Base-by-base conservation (phyloP, 306 rosid genomes). In the Malus sylvestris region DNA sequence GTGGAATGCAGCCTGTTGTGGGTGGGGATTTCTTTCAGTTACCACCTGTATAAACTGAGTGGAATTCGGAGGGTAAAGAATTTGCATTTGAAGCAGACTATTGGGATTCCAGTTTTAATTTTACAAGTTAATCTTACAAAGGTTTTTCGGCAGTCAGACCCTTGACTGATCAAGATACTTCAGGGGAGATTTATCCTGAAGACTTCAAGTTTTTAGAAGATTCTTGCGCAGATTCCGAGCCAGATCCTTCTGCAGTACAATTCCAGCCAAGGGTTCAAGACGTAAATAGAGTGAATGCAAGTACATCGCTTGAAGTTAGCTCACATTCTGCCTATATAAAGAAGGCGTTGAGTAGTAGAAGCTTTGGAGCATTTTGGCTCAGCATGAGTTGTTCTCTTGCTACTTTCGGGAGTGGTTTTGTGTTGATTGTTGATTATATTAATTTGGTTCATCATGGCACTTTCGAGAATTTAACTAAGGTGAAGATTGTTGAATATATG, bases 21-120 rank as follows among this genome's bases (percentile, higher is more conserved):
- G 71, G 76, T 77, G 90, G 94, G 49, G 94, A 89, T 81, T 89
- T 89, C 85, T 89, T 84, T 53, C 94, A 89, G 88, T 67, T 89
- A 71, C 82, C 94, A 4, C 87, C 91, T 2, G 6, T 87, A 49
- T 66, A 46, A 14, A 12, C 32, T 14, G 63, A 35, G 4, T 18
- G 10, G 42, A 6, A 57, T 19, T 51, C 73, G 0, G 3, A 4
- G 40, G 68, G 25, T 4, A 86, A 82, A 53, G 73, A 60, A 16
- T 87, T 74, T 75, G 90, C 94, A 12, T 89, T 89, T 64, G 91
- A 89, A 72, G 90, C 90, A 14, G 79, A 59, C 52, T 81, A 90
- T 78, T 89, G 94, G 91, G 27, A 68, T 70, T 69, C 68, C n/a
- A 86, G 89, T 76, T 89, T 89, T 65, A 72, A 79, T 65, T 65